Evolutionary conservation across 129 eudicot species (phyloP).

Genomic region (Glebionis coronaria): DNA sequence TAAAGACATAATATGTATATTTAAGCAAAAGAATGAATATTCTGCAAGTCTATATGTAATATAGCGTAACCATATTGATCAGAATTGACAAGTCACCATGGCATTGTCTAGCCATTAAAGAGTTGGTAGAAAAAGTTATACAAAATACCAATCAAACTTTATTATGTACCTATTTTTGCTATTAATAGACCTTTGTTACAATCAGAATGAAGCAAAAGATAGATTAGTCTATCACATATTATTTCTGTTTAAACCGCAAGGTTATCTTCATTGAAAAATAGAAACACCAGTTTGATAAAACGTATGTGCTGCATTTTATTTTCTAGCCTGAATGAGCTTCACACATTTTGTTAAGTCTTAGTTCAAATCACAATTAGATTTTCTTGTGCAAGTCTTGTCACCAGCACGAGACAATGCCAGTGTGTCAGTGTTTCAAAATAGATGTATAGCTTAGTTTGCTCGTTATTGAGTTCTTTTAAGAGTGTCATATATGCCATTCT

Average conservation of each 20-base stretch:
- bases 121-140: background rate
- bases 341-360: background rate
- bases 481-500: background rate
- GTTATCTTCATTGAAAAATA: too few species aligned
- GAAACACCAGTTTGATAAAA: background rate
- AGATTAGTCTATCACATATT: too few species aligned
- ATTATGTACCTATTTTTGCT: too few species aligned
- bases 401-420: background rate
- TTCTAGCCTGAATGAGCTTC: background rate
- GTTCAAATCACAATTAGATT: background rate
- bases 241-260: too few species aligned
- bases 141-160: background rate
- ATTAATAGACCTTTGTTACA: too few species aligned
- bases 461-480: background rate
- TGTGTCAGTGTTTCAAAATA: too few species aligned
- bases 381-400: background rate
- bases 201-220: too few species aligned
- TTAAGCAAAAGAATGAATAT: background rate
- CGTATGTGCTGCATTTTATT: background rate
- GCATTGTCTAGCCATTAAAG: background rate
- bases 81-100: background rate
- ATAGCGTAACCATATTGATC: background rate
- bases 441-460: background rate
- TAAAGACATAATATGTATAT: background rate
- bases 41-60: background rate